phyloP scores from a whole-genome alignment of 441 rosid genomes.

The Sinapis alba region DNA sequence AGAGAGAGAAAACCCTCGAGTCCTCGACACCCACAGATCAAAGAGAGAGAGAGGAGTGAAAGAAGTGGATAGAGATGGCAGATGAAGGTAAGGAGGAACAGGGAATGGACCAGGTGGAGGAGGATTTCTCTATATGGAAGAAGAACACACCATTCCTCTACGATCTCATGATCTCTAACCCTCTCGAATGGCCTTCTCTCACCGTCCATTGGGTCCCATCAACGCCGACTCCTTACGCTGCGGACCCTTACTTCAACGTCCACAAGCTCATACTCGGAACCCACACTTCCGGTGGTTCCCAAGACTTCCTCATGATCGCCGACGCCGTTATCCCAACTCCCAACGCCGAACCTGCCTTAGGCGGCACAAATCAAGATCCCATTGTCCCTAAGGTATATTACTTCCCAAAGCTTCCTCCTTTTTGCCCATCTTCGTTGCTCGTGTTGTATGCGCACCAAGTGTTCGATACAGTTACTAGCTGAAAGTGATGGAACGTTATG shows the following conservation, averaged over 20 bases:
- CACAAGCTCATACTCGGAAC: slow-evolving; percentile 85
- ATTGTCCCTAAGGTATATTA: slow-evolving; percentile 53
- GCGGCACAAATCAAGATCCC: slow-evolving; percentile 41
- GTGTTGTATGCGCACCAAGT: slow-evolving; percentile 31
- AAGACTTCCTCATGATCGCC: slow-evolving; percentile 80
- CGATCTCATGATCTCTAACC: slow-evolving; percentile 81
- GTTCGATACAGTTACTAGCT: slow-evolving; percentile 41
- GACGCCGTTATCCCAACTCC: slow-evolving; percentile 58
- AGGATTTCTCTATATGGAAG: slow-evolving; percentile 73
- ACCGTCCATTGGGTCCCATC: slow-evolving; percentile 91
- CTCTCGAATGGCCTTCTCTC: slow-evolving; percentile 53
- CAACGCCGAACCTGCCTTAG: slow-evolving; percentile 40
- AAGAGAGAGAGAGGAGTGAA: background rate
- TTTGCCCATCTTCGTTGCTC: background rate
- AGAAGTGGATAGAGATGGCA: slow-evolving; percentile 13
- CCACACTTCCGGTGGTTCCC: slow-evolving; percentile 71
- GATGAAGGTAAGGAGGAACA: slow-evolving; percentile 22
- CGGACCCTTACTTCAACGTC: slow-evolving; percentile 53
- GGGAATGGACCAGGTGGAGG: slow-evolving; percentile 36
- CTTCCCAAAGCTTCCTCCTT: background rate
- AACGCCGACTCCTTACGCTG: slow-evolving; percentile 45
- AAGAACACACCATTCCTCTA: slow-evolving; percentile 88
- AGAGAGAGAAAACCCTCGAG: background rate
- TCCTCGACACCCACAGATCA: background rate
- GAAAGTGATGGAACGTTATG: background rate